phyloP scores from a whole-genome alignment of 1,284 basidiomycete species.

The Veloporphyrellus conicus region DNA sequence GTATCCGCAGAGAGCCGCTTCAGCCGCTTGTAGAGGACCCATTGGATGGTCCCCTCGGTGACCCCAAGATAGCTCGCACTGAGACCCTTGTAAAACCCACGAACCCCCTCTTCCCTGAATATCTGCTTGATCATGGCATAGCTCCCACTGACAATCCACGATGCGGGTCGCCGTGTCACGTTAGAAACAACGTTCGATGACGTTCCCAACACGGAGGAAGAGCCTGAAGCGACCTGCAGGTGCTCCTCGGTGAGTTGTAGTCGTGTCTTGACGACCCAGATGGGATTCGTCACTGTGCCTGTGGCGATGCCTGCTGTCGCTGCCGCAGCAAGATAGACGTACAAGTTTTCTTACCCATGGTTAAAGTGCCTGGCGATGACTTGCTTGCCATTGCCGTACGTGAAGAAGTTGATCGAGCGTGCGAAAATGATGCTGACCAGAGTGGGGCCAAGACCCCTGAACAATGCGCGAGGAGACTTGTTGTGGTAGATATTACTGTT shows the following conservation, averaged over 20 bases:
- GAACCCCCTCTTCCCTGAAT: conserved; percentile 74
- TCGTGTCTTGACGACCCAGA: conserved; percentile 98
- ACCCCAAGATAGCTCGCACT: conserved; percentile 95
- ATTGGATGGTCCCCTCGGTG: conserved; percentile 95
- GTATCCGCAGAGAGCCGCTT: conserved; percentile 59
- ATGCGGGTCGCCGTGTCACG: conserved; percentile 5
- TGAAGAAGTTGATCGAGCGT: conserved; percentile 96
- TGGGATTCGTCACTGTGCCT: conserved; percentile 90
- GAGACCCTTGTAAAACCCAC: conserved; percentile 92
- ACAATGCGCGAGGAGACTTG: conserved; percentile 87
- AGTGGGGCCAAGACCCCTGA: conserved; percentile 93
- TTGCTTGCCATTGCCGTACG: conserved; percentile 95
- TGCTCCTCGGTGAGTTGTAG: conserved; percentile 63
- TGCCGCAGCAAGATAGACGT: conserved; percentile 84
- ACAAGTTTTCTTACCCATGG: conserved; percentile 76
- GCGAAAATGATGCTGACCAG: conserved; percentile 95
- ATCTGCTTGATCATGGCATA: conserved; percentile 70
- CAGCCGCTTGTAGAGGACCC: conserved; percentile 90
- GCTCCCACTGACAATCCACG: conserved; percentile 49
- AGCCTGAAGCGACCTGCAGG: conserved; percentile 8
- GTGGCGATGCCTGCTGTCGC: conserved; percentile 84
- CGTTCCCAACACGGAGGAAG: background rate
- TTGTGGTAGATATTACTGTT: conserved; percentile 82
- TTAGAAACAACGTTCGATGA: background rate
- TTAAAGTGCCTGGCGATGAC: conserved; percentile 84